These are phyloP conservation scores for Volvariella surrecta DNA, from an alignment of 1,284 basidiomycete genomes.

Conservation along the genomic window DNA sequence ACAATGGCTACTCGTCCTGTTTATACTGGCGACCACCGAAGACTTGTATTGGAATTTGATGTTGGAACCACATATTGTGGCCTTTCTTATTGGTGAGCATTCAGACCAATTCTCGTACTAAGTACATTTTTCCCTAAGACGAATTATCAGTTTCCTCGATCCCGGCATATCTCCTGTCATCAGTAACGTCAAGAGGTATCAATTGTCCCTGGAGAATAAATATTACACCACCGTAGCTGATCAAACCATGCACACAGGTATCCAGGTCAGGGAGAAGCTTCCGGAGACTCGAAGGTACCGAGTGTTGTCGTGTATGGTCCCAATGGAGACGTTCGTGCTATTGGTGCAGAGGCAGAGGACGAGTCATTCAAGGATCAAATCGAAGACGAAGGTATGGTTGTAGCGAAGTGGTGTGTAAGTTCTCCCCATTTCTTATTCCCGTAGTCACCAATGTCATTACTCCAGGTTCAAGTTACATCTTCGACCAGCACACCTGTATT, in stretches of 20 bases:
- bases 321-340: slow-evolving; percentile 25
- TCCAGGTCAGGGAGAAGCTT: slow-evolving; percentile 12
- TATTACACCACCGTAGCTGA: not conserved
- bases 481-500: slow-evolving; percentile 20
- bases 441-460: not conserved
- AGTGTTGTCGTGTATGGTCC: slow-evolving; percentile 35
- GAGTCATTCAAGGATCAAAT: slow-evolving; percentile 26
- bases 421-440: not conserved
- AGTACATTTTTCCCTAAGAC: not conserved
- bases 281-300: slow-evolving; percentile 32
- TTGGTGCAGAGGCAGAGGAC: slow-evolving; percentile 33
- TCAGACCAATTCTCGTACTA: not conserved
- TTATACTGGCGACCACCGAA: slow-evolving; percentile 2
- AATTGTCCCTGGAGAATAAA: not conserved
- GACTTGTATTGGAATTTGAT: slow-evolving; percentile 6
- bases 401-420: slow-evolving; percentile 30
- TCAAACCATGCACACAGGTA: not conserved
- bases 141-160: slow-evolving; percentile 10
- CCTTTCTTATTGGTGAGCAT: slow-evolving; percentile 6
- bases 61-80: slow-evolving; percentile 8
- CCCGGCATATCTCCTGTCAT: slow-evolving; percentile 34
- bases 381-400: slow-evolving; percentile 30
- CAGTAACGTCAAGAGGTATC: slow-evolving; percentile 19
- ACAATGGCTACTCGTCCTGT: not conserved
- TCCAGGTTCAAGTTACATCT: slow-evolving; percentile 44